Evolutionary conservation across 129 eudicot species (phyloP).

Genomic region (Ambrosia trifida): DNA sequence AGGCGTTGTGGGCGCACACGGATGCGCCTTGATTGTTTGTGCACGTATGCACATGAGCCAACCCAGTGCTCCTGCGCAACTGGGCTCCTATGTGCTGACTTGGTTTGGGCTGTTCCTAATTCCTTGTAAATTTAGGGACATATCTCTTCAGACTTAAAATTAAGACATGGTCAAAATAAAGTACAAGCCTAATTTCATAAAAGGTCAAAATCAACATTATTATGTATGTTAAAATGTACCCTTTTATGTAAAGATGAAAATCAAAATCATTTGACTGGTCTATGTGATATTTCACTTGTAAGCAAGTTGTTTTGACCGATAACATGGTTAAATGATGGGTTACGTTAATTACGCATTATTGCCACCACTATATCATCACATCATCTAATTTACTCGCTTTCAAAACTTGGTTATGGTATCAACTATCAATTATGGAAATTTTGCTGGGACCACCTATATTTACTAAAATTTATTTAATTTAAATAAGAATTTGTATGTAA

Average conservation of each 20-base stretch:
- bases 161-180: neutral
- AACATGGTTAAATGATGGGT: constrained; percentile 38
- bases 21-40: too few species aligned
- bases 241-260: neutral
- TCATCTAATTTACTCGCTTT: constrained; percentile 19
- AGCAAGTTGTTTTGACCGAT: constrained; percentile 18
- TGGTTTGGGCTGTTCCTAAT: too few species aligned
- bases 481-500: neutral
- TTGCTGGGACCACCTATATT: constrained; percentile 16
- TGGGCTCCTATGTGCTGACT: too few species aligned
- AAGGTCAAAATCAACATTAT: neutral
- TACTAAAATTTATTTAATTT: neutral
- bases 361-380: constrained; percentile 27
- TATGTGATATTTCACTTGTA: neutral
- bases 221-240: neutral
- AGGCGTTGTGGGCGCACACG: too few species aligned
- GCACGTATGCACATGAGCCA: too few species aligned
- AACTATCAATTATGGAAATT: neutral
- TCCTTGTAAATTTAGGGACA: too few species aligned
- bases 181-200: neutral
- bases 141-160: neutral
- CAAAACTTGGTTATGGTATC: constrained; percentile 7
- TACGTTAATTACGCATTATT: constrained; percentile 28
- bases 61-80: too few species aligned
- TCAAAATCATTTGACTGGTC: neutral